A percentile compares a stretch with the other conserved stretches of the same genome.
Evolutionary conservation across 805 yeast species (phyloP).

Genomic region (Ogataea dorogensis): DNA sequence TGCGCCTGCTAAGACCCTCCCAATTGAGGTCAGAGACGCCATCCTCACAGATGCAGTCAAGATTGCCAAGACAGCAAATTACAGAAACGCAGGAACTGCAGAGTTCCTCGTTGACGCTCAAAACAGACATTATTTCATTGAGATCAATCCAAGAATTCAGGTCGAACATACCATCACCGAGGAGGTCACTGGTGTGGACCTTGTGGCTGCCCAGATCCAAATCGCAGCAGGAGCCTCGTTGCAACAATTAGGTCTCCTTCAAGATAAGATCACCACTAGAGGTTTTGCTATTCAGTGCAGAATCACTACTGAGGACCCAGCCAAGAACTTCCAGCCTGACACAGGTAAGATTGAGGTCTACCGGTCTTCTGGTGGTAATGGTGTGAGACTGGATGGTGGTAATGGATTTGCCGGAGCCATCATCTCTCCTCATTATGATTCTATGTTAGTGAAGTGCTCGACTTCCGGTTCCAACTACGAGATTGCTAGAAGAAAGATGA

Average conservation of each 20-base stretch:
- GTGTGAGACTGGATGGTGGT: conserved; percentile 98
- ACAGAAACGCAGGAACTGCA: conserved; percentile 97
- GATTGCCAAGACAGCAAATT: conserved; percentile 83
- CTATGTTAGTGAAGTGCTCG: conserved; percentile 96
- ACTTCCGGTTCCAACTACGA: conserved; percentile 97
- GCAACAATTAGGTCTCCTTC: conserved; percentile 86
- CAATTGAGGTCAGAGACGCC: conserved; percentile 80
- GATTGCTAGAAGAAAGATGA: conserved; percentile 96
- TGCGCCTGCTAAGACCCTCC: conserved; percentile 94
- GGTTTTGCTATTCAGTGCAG: conserved; percentile 99
- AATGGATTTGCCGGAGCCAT: conserved; percentile 97
- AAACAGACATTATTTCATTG: conserved; percentile 95
- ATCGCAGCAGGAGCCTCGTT: conserved; percentile 97
- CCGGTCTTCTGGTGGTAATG: conserved; percentile 98
- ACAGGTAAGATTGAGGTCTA: conserved; percentile 98
- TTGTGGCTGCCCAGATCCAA: conserved; percentile 98
- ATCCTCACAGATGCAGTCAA: conserved; percentile 93
- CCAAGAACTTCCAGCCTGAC: conserved; percentile 96
- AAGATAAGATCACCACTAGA: conserved; percentile 91
- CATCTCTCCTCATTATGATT: conserved; percentile 95
- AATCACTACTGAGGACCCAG: conserved; percentile 97
- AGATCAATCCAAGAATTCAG: conserved; percentile 97
- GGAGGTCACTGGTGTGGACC: conserved; percentile 96
- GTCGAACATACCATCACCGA: conserved; percentile 99
- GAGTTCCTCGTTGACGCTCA: conserved; percentile 92